Evolutionary conservation across 768 basidiomycete species (phyloP), one percentile per base, ranked within the genome.

Genomic region (Pluteus cervinus): DNA sequence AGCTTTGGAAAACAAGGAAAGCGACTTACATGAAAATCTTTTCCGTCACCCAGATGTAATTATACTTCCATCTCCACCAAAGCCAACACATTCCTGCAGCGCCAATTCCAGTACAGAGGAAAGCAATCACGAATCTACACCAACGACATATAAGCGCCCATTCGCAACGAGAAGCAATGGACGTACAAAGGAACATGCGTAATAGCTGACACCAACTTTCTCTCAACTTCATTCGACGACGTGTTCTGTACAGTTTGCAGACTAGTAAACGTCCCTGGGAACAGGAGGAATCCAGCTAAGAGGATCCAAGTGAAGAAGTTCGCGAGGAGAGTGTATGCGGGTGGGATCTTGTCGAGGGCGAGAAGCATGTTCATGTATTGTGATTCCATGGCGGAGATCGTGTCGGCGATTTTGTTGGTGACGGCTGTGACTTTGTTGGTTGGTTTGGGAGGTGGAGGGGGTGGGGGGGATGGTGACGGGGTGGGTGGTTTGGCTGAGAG

Each of bases 291-390:
- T 6, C 77, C 77, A 7, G 76, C 77, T 16, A 80, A 58, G 36
- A 79, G 48, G 38, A 80, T 66, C 78, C 78, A 80, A 7, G 73
- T 78, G 45, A 74, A 79, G 56, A 80, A 78, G 6, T 63, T 63
- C 2, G 73, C 67, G n/a, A 69, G 50, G 10, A 75, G 38, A 39
- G 77, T 75, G 51, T 71, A 62, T 28, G 69, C 15, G 3, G 54
- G 45, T 12, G 76, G 73, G 29, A 80, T 79, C 24, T 58, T 63
- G 45, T 79, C 78, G 15, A 79, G 54, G 4, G 75, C 78, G 23
- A 80, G 66, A 17, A 80, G 62, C 77, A 80, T 80, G 36, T 68
- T 71, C 45, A 78, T 65, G 46, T 80, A 80, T n/a, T n/a, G n/a
- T n/a, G n/a, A n/a, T n/a, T n/a, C n/a, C n/a, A n/a, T n/a, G n/a